Evolutionary conservation across 495 filamentous ascomycete species (phyloP).

Genomic region (Penicillium angulare): DNA sequence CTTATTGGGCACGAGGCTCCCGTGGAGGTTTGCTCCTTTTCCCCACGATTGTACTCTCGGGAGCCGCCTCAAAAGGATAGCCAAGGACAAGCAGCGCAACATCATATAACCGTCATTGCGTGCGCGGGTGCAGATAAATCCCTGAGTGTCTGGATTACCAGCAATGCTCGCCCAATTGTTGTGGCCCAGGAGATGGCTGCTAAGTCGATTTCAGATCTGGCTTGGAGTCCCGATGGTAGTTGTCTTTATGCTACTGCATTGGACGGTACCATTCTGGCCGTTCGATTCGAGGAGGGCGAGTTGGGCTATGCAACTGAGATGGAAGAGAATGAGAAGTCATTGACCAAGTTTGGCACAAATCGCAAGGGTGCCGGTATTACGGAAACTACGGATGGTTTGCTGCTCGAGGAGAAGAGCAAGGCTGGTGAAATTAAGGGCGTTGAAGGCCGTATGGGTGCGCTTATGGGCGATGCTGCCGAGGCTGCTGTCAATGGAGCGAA

Average conservation of each 20-base stretch:
- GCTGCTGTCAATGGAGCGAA: conserved; percentile 44
- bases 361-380: conserved; percentile 82
- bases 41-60: conserved; percentile 82
- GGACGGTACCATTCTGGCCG: conserved; percentile 80
- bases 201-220: conserved; percentile 90
- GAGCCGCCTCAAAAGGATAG: conserved; percentile 56
- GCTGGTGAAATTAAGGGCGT: conserved; percentile 84
- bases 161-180: conserved; percentile 82
- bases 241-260: conserved; percentile 81
- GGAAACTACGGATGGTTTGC: conserved; percentile 82
- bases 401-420: conserved; percentile 88
- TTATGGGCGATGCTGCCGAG: conserved; percentile 79
- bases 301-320: conserved; percentile 69
- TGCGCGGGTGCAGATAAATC: conserved; percentile 97
- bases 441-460: conserved; percentile 91
- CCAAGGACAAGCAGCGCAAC: conserved; percentile 31
- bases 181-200: conserved; percentile 82
- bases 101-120: conserved; percentile 89
- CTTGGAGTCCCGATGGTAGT: conserved; percentile 91
- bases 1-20: conserved; percentile 96
- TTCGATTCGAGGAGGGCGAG: conserved; percentile 70
- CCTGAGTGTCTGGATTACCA: conserved; percentile 95
- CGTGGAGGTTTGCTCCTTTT: conserved; percentile 96
- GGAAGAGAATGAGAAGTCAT: conserved; percentile 86
- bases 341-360: conserved; percentile 89